Percentiles rank a stretch among this genome's conserved stretches.
Conservation (phyloP, 2,329 filamentous ascomycete species). For the Nemania serpens region DNA sequence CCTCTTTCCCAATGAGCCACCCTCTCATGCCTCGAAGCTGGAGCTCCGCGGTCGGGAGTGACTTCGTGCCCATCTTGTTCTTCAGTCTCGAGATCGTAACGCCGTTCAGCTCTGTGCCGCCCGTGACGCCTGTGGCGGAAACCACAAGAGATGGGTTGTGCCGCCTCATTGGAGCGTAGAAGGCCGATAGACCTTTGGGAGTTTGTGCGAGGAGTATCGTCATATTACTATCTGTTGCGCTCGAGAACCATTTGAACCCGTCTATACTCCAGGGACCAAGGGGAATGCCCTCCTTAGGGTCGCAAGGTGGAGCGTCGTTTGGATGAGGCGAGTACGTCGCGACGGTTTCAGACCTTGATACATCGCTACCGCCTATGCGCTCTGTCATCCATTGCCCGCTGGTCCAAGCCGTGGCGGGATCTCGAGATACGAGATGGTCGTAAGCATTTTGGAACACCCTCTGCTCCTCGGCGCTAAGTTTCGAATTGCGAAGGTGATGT, state of each 20-base stretch:
- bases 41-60: constrained; percentile 65
- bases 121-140: constrained; percentile 9
- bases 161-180: constrained; percentile 56
- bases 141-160: constrained; percentile 23
- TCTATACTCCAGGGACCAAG: constrained; percentile 51
- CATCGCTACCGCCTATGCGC: constrained; percentile 60
- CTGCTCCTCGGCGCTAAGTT: constrained; percentile 25
- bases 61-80: constrained; percentile 65
- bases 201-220: constrained; percentile 61
- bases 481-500: constrained; percentile 34
- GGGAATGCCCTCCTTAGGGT: constrained; percentile 24
- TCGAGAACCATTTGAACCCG: constrained; percentile 69
- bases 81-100: constrained; percentile 63
- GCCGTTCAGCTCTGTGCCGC: constrained; percentile 55
- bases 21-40: constrained; percentile 56
- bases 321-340: constrained; percentile 40
- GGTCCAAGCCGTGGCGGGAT: constrained; percentile 56
- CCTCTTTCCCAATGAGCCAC: constrained; percentile 61
- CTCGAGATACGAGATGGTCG: constrained; percentile 49
- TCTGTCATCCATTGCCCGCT: constrained; percentile 70
- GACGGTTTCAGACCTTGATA: constrained; percentile 61
- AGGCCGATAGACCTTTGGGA: constrained; percentile 52
- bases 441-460: constrained; percentile 48
- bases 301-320: constrained; percentile 20
- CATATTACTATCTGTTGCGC: constrained; percentile 64